Evolutionary conservation across 2,329 filamentous ascomycete genomes (phyloP).

Genomic region (Neofusicoccum cordaticola): DNA sequence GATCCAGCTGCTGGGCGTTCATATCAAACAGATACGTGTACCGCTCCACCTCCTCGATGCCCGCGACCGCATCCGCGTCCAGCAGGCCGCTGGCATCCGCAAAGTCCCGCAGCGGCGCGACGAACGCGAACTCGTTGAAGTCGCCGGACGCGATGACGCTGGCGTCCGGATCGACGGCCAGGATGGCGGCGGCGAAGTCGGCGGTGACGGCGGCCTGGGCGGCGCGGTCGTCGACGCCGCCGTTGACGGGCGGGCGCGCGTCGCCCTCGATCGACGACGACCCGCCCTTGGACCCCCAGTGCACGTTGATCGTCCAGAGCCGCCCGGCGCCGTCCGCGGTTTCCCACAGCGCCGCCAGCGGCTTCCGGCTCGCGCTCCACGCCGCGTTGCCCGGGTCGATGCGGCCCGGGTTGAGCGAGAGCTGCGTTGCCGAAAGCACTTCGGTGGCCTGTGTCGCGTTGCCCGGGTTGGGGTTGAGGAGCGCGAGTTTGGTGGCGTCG

Average conservation of each 20-base stretch:
- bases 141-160: slow-evolving; percentile 63
- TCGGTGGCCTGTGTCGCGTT: slow-evolving; percentile 53
- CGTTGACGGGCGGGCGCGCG: slow-evolving; percentile 63
- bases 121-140: slow-evolving; percentile 70
- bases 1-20: slow-evolving; percentile 68
- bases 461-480: slow-evolving; percentile 60
- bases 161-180: slow-evolving; percentile 55
- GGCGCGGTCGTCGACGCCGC: slow-evolving; percentile 56
- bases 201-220: slow-evolving; percentile 59
- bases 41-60: slow-evolving; percentile 54
- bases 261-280: slow-evolving; percentile 62
- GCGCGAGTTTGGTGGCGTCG: slow-evolving; percentile 57
- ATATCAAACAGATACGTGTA: slow-evolving; percentile 71
- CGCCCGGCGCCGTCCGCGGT: slow-evolving; percentile 50
- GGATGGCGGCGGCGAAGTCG: slow-evolving; percentile 41
- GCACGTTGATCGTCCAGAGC: slow-evolving; percentile 72
- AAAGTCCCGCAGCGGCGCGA: slow-evolving; percentile 58
- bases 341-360: slow-evolving; percentile 65
- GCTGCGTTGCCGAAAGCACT: slow-evolving; percentile 56
- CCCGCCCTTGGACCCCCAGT: slow-evolving; percentile 66
- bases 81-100: slow-evolving; percentile 52
- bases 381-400: slow-evolving; percentile 62
- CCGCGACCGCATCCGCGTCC: slow-evolving; percentile 61
- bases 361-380: slow-evolving; percentile 64
- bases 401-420: slow-evolving; percentile 67